Conservation (phyloP, 768 basidiomycete species). For the Suillus hirtellus region DNA sequence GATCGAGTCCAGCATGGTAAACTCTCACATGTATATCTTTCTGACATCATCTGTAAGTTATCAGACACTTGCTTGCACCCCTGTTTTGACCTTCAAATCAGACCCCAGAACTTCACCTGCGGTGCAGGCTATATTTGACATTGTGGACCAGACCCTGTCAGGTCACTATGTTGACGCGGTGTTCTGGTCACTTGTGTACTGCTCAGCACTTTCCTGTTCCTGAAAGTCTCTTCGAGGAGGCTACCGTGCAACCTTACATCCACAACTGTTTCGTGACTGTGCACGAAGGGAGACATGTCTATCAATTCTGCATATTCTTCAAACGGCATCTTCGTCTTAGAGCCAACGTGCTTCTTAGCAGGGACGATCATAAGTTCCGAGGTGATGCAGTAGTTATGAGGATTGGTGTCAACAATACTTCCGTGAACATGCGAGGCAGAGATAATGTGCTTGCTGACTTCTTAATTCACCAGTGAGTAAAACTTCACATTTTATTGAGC, state of each 20-base stretch:
- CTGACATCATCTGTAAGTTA: conserved; percentile 2
- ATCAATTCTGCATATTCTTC: conserved; percentile 15
- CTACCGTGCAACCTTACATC: conserved; percentile 10
- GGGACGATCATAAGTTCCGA: not conserved
- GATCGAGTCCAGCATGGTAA: conserved; percentile 2
- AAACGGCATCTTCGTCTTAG: conserved; percentile 11
- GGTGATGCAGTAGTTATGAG: conserved; percentile 13
- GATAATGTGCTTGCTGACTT: conserved; percentile 13
- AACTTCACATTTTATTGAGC: too few relatives aligned
- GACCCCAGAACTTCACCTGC: conserved; percentile 9
- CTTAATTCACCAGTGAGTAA: conserved; percentile 12
- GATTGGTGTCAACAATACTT: not conserved
- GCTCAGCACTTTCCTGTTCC: conserved; percentile 9
- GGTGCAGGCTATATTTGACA: conserved; percentile 10
- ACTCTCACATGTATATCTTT: conserved; percentile 5
- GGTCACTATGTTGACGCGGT: conserved; percentile 6
- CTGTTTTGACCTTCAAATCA: not conserved
- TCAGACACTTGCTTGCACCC: not conserved
- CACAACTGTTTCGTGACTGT: conserved; percentile 14
- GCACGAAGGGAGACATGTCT: not conserved
- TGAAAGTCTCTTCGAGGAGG: conserved; percentile 11
- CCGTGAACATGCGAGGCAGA: conserved; percentile 12
- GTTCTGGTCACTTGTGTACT: not conserved
- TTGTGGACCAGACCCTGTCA: not conserved
- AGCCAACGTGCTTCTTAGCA: conserved; percentile 3